phyloP scores from a whole-genome alignment of 1,284 basidiomycete genomes.

The Sphaerobolus stellatus region DNA sequence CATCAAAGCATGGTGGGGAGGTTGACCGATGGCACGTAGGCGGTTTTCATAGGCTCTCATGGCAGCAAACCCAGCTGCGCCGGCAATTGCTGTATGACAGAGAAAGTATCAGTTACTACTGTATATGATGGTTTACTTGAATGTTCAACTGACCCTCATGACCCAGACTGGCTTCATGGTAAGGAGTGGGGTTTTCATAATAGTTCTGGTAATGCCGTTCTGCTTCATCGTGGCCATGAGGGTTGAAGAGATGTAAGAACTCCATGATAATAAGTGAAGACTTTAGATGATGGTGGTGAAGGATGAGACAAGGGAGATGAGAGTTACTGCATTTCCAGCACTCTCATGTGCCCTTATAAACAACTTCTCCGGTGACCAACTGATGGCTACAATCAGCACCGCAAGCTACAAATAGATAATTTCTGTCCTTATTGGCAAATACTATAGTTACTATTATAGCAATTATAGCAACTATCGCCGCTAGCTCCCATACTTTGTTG shows the following conservation, averaged over 20 bases:
- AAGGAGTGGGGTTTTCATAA: conserved; percentile 18
- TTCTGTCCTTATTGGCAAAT: too few species aligned
- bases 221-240: conserved; percentile 15
- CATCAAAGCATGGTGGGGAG: conserved; percentile 21
- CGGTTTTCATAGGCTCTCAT: conserved; percentile 28
- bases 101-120: background rate
- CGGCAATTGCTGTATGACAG: conserved; percentile 21
- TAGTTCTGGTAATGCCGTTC: conserved; percentile 18
- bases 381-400: too few species aligned
- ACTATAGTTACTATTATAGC: too few species aligned
- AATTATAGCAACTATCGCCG: too few species aligned
- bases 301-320: too few species aligned
- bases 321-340: too few species aligned
- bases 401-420: too few species aligned
- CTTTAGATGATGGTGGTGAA: too few species aligned
- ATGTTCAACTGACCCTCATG: conserved; percentile 21
- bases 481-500: too few species aligned
- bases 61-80: conserved; percentile 28
- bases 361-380: too few species aligned
- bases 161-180: conserved; percentile 21
- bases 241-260: conserved; percentile 9
- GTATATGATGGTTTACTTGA: background rate
- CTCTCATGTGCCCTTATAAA: too few species aligned
- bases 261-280: background rate
- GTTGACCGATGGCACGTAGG: conserved; percentile 25